Base-by-base conservation (phyloP, 495 filamentous ascomycete species). In the Hypoxylon rickii region DNA sequence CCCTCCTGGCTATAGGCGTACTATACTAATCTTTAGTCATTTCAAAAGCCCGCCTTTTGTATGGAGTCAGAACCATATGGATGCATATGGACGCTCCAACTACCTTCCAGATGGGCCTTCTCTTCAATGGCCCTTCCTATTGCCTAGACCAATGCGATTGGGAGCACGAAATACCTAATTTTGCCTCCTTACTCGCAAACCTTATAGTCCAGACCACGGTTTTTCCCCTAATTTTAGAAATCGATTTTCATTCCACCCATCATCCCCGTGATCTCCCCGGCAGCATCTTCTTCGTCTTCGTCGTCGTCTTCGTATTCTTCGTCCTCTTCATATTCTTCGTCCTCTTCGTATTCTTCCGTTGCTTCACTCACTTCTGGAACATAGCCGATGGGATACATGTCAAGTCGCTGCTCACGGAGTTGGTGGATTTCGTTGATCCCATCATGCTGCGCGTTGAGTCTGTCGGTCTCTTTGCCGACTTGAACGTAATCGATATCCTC, bases 401-500 rank as follows among this genome's bases (percentile, higher is more conserved):
- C 43, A 39, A 3, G 18, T 24, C 15, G 43, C 29, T 34, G n/a
- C 3, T 49, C 42, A 4, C 60, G 65, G 33, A 53, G 65, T 44
- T 64, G 52, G 31, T 70, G 61, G 34, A 65, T 53, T 36, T 69
- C 49, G 17, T 55, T 50, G 29, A 69, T 59, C 31, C 70, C 61
- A 12, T 58, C 38, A 1, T 48, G 33, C 3, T 64, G 45, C 0
- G 13, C 17, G 2, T 11, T 22, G 45, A 76, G 50, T 10, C 63
- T 63, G 22, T 61, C 55, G 58, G 76, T 65, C 11, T 81, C 72
- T 43, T 65, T 70, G 26, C 58, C 66, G 12, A 83, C 74, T 38
- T 78, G 70, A 3, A 46, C 66, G 31, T 56, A 58, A 51, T 80
- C 73, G 33, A 83, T 64, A 54, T 87, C 81, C 45, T 81, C 82